Conservation (phyloP, 2,329 filamentous ascomycete genomes). For the Alternaria sp. region DNA sequence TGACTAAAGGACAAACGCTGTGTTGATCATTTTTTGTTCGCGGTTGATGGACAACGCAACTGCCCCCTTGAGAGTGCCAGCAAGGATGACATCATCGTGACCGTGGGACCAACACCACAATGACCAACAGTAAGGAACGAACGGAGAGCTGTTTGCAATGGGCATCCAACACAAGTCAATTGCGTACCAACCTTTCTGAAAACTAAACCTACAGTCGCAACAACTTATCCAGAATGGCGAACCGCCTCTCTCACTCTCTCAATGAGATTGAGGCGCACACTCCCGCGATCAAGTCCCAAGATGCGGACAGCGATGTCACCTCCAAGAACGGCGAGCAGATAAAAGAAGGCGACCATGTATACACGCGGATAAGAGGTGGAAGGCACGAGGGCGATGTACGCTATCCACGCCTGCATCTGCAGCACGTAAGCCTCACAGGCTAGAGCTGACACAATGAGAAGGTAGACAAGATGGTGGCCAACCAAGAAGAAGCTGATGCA, state of each 20-base stretch:
- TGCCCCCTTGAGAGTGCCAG: neutral
- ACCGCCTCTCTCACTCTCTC: slow-evolving; percentile 7
- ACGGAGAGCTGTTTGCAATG: neutral
- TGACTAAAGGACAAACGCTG: neutral
- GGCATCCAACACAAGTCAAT: neutral
- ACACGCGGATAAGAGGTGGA: slow-evolving; percentile 50
- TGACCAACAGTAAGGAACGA: neutral
- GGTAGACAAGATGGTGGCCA: slow-evolving; percentile 50
- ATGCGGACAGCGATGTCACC: slow-evolving; percentile 11
- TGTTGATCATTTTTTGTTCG: neutral
- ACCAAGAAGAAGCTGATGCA: slow-evolving; percentile 44
- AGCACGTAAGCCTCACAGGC: neutral
- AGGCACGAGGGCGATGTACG: slow-evolving; percentile 48
- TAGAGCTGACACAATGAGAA: slow-evolving; percentile 4
- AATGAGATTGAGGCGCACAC: slow-evolving; percentile 7
- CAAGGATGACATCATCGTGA: slow-evolving; percentile 9
- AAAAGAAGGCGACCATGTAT: slow-evolving; percentile 50
- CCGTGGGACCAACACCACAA: neutral
- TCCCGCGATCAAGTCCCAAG: neutral
- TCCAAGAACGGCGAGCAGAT: slow-evolving; percentile 51
- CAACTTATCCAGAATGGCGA: neutral
- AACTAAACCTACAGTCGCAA: neutral
- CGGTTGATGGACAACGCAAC: neutral
- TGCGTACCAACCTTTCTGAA: neutral
- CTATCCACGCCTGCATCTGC: neutral